Conservation (phyloP, 345 rosid genomes). For the Garcia nutans region DNA sequence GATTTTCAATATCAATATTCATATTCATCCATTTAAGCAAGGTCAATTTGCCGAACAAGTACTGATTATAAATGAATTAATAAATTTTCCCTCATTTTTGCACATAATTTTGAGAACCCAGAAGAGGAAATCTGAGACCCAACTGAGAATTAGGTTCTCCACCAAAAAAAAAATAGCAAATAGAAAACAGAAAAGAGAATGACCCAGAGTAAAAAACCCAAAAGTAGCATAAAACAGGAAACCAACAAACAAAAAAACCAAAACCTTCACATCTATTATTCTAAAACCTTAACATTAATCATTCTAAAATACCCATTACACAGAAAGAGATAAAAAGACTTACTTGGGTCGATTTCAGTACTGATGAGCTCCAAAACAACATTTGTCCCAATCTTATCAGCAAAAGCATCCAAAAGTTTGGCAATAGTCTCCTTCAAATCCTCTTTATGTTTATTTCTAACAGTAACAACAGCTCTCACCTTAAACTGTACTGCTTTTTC, state of each 20-base stretch:
- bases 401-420: slow-evolving; percentile 66
- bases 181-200: background rate
- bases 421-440: slow-evolving; percentile 71
- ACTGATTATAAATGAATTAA: background rate
- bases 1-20: background rate
- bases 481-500: slow-evolving; percentile 53
- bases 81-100: background rate
- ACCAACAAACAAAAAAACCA: background rate
- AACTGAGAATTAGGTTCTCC: background rate
- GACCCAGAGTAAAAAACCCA: background rate
- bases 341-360: slow-evolving; percentile 85
- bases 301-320: background rate
- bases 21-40: background rate
- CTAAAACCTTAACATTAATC: background rate
- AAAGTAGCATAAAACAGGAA: background rate
- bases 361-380: slow-evolving; percentile 83
- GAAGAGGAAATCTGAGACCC: background rate
- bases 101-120: background rate
- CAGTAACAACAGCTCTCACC: slow-evolving; percentile 74
- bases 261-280: background rate
- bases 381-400: slow-evolving; percentile 78
- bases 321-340: slow-evolving; percentile 15
- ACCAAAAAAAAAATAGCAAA: background rate
- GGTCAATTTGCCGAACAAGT: background rate
- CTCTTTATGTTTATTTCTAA: slow-evolving; percentile 78